Conservation (phyloP, 1,284 basidiomycete species). For the Ganoderma multipileum region DNA sequence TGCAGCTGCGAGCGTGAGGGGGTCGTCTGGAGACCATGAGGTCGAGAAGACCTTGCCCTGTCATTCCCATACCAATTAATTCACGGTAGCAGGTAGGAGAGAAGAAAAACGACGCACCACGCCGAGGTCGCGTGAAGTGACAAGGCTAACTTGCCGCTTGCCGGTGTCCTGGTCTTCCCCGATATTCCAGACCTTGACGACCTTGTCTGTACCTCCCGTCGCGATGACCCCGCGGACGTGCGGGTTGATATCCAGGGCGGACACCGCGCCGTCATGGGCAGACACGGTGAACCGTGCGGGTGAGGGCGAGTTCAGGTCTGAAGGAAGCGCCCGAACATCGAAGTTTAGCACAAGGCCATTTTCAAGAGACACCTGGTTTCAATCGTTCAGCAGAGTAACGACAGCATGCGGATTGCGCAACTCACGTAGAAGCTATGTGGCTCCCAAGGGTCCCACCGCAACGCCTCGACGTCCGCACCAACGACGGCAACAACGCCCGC, state of each 20-base stretch:
- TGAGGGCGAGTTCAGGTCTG: constrained; percentile 64
- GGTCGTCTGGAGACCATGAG: constrained; percentile 92
- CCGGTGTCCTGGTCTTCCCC: constrained; percentile 67
- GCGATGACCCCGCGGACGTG: constrained; percentile 91
- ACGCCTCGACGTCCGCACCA: constrained; percentile 91
- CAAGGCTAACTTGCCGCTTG: constrained; percentile 86
- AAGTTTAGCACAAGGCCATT: constrained; percentile 93
- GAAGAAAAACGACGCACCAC: constrained; percentile 66
- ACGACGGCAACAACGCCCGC: constrained; percentile 81
- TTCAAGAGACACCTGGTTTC: constrained; percentile 83
- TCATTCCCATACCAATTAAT: not conserved
- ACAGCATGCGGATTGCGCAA: constrained; percentile 23
- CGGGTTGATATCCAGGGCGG: constrained; percentile 90
- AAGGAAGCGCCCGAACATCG: constrained; percentile 85
- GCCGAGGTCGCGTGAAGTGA: constrained; percentile 91
- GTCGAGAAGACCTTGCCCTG: constrained; percentile 96
- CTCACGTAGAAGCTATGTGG: constrained; percentile 87
- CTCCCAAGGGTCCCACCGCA: constrained; percentile 97
- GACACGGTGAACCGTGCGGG: constrained; percentile 88
- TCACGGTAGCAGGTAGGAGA: not conserved
- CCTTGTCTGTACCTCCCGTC: constrained; percentile 94
- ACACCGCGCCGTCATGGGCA: constrained; percentile 96
- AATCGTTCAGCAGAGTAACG: not conserved
- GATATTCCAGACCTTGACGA: constrained; percentile 96
- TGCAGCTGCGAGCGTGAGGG: constrained; percentile 92